Evolutionary conservation across 352 stramenopile genomes (phyloP), one percentile per base, ranked within the genome.

Genomic region (Phytophthora multivora): DNA sequence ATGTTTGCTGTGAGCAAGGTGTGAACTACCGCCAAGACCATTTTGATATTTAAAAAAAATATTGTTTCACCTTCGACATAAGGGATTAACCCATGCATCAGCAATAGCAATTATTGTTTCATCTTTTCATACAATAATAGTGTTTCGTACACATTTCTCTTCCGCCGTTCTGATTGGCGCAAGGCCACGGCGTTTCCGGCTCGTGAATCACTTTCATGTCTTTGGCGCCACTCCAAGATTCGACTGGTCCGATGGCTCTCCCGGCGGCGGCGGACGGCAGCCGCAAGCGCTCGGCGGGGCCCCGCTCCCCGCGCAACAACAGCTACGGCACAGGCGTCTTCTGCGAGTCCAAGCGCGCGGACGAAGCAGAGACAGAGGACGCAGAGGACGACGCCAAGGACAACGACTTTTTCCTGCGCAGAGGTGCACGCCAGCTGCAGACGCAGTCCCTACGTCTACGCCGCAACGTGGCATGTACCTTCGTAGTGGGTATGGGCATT

Each of bases 281-380:
- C 31, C 60, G 55, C 55, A 68, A 66, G 51, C 56, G 57, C 12
- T 18, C 50, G 25, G 42, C 63, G 15, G 41, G 51, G 8, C 39
- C 53, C 28, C 54, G 54, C 9, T 42, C 60, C 31, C 28, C 49
- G 9, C 43, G 25, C 28, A 31, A 46, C 12, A 47, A 4, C 59
- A 48, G 26, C 26, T 76, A 73, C 50, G 58, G 68, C 23, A 73
- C 63, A 5, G 36, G 58, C 40, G 26, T 66, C 6, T 63, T 71
- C 41, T 72, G 67, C 26, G 63, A 69, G 36, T 57, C 59, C 40
- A 71, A 63, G 40, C 45, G 50, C 33, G 36, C 16, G 8, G 35
- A 58, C 10, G 54, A 67, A 5, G 50, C 63, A 36, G 39, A 52
- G 11, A 36, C 19, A 26, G 48, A 59, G 16, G 21, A n/a, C 13